Evolutionary conservation across 305 asterid species (phyloP).

Genomic region (Fraxinus greggii): DNA sequence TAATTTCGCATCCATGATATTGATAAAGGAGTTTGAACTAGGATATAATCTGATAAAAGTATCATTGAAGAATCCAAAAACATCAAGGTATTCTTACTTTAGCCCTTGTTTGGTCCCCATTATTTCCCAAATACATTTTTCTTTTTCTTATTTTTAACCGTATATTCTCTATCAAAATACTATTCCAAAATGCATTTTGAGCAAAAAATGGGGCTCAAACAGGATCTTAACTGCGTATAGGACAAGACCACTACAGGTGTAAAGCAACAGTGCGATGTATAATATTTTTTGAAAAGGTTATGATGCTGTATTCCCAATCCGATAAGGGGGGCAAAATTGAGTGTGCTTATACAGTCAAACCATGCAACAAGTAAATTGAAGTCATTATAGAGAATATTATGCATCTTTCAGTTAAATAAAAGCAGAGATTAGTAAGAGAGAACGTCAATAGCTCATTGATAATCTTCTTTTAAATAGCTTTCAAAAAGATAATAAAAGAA

Average conservation of each 20-base stretch:
- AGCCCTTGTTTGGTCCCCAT: too few species aligned
- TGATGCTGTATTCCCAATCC: neutral
- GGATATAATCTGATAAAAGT: neutral
- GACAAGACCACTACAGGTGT: neutral
- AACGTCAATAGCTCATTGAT: neutral
- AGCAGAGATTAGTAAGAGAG: neutral
- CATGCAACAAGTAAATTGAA: neutral
- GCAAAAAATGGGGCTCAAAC: too few species aligned
- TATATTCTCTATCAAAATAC: too few species aligned
- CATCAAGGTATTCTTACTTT: neutral
- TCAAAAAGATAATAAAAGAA: neutral
- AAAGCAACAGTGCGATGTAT: neutral
- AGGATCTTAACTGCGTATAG: neutral
- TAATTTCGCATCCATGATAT: neutral
- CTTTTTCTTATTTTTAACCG: too few species aligned
- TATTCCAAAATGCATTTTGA: too few species aligned
- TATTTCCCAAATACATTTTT: too few species aligned
- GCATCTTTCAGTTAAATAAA: neutral
- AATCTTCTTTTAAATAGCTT: neutral
- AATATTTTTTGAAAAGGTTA: neutral
- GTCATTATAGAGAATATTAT: neutral
- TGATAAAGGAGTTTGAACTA: neutral
- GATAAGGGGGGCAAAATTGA: neutral
- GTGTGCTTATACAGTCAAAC: neutral
- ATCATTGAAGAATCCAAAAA: neutral